Evolutionary conservation across 768 basidiomycete genomes (phyloP).

Genomic region (Agaricus blazei): DNA sequence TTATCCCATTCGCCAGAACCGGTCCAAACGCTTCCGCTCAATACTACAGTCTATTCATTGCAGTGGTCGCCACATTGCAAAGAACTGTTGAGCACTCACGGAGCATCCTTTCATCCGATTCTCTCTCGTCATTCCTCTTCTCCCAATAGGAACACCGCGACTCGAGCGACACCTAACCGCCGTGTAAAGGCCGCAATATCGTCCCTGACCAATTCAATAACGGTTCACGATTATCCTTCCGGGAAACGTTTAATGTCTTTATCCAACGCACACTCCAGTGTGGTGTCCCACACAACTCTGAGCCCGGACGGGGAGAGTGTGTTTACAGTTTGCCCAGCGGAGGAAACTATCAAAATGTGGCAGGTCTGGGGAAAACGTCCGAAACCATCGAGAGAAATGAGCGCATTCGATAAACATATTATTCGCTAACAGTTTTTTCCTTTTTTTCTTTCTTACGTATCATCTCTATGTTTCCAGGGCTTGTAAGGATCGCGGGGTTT

Average conservation of each 20-base stretch:
- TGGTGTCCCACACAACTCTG: constrained; percentile 57
- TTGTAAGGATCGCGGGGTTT: neutral
- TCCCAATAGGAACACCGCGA: constrained; percentile 16
- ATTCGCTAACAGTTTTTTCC: constrained; percentile 31
- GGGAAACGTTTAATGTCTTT: constrained; percentile 45
- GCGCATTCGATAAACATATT: constrained; percentile 40
- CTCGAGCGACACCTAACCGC: constrained; percentile 23
- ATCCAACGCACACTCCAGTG: constrained; percentile 48
- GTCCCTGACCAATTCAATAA: constrained; percentile 61
- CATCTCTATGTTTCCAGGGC: neutral
- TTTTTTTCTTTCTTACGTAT: too few species aligned
- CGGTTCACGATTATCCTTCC: constrained; percentile 73
- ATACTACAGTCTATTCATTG: constrained; percentile 62
- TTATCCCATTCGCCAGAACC: constrained; percentile 22
- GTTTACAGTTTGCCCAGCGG: constrained; percentile 59
- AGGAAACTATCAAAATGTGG: constrained; percentile 73
- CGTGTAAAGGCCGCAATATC: constrained; percentile 43
- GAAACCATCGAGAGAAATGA: constrained; percentile 28
- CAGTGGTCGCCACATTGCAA: constrained; percentile 85
- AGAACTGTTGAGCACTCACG: constrained; percentile 88
- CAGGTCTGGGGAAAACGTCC: constrained; percentile 52
- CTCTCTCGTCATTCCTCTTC: neutral
- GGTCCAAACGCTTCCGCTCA: constrained; percentile 66
- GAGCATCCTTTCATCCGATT: constrained; percentile 46
- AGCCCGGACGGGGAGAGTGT: constrained; percentile 57